Base-by-base conservation (phyloP, 192 early-diverging fungal species). In the Entomortierella lignicola region DNA sequence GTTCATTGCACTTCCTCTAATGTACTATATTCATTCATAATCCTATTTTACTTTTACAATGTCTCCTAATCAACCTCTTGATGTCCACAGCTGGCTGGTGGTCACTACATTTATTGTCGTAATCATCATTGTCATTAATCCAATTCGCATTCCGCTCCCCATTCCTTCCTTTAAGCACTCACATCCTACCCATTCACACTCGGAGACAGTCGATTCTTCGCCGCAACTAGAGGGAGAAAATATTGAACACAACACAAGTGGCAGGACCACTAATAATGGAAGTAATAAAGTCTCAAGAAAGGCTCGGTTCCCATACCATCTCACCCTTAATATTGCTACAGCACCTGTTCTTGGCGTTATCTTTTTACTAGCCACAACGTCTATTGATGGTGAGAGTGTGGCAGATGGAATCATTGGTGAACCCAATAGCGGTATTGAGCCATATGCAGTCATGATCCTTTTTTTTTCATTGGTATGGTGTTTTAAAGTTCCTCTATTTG, bases 391-490 rank as follows among this genome's bases (percentile, higher is more conserved):
- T 11, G 57, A 66, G 10, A 64, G 69, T 37, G 83, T 88, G 20
- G 48, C 39, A 26, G 27, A 77, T 63, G 75, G 75, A 2, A 79
- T 79, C 44, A 60, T 79, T 15, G 75, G 75, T 21, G 62, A 51
- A 18, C 75, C 67, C 15, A 34, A 31, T 13, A 79, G 66, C 39
- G 89, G 89, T 1, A 82, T 95, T 21, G 72, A 92, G 72, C 95
- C 95, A 1, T 97, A 92, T 70, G 88, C 91, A 18, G 90, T 97
- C 6, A 84, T 97, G 58, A 87, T 95, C 13, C 86, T 96, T 26
- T 89, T 97, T 48, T 94, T 93, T 77, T 88, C 93, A 20, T 82
- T 94, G 69, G 88, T 84, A 81, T 50, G 55, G 34, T 37, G 5
- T 7, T 10, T 7, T 10, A 37, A 37, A 37, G 34, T 10, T 7